A percentile compares a stretch with the other conserved stretches of the same genome.
These are phyloP conservation scores for Aspergillus piperis DNA, from an alignment of 2,329 filamentous ascomycete species.

Conservation along the genomic window DNA sequence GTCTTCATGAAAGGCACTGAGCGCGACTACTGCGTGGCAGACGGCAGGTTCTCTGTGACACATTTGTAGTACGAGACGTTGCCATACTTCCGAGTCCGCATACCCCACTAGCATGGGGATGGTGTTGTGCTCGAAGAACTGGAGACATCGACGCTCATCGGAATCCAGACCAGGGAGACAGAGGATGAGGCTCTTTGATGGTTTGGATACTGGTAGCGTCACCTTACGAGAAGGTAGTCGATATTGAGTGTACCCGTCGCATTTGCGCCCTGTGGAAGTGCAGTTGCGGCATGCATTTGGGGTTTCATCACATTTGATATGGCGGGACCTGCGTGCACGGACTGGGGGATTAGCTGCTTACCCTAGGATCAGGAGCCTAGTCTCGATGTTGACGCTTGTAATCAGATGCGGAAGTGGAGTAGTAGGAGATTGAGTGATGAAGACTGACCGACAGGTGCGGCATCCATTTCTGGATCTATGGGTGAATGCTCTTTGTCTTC, in stretches of 20 bases:
- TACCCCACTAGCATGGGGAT: neutral
- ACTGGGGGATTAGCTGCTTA: neutral
- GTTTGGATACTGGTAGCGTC: neutral
- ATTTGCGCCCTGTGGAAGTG: conserved; percentile 1
- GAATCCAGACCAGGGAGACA: neutral
- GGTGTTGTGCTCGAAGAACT: neutral
- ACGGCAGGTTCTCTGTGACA: conserved; percentile 12
- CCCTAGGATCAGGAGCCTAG: neutral
- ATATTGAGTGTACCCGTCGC: neutral
- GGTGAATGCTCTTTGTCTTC: neutral
- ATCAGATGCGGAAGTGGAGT: too few species aligned
- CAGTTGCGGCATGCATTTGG: neutral
- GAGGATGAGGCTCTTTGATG: neutral
- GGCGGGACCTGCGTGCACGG: neutral
- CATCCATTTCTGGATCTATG: conserved; percentile 1
- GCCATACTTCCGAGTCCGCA: conserved; percentile 15
- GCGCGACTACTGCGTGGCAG: conserved; percentile 10
- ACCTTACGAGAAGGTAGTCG: neutral
- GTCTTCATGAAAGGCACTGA: conserved; percentile 10
- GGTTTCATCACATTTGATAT: conserved; percentile 7
- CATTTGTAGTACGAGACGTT: neutral
- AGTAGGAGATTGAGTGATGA: neutral
- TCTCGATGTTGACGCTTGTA: neutral
- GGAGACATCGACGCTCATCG: neutral
- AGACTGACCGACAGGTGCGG: conserved; percentile 4